Percentiles rank a stretch among this genome's conserved stretches.
Evolutionary conservation across 148 eudicot species (phyloP).

Genomic region (Hydrangea macrophylla): DNA sequence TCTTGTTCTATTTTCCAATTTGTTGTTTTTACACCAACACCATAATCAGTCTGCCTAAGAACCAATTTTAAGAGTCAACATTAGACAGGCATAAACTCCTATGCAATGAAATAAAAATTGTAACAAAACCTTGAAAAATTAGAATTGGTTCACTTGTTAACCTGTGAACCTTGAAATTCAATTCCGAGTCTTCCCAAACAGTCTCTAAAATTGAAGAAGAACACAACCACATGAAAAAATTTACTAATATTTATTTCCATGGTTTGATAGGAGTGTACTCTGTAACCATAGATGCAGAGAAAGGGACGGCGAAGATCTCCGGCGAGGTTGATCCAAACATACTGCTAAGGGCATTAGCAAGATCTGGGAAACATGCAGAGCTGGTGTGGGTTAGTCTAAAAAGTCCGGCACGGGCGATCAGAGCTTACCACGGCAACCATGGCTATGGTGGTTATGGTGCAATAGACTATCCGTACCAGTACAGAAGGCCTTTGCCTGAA

Average conservation of each 20-base stretch:
- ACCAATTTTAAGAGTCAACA: too few species aligned
- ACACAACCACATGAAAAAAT: too few species aligned
- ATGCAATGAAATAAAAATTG: too few species aligned
- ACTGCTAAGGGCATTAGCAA: not conserved
- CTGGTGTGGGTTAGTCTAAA: not conserved
- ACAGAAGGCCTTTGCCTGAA: not conserved
- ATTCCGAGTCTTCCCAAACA: too few species aligned
- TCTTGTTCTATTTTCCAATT: too few species aligned
- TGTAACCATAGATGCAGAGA: not conserved
- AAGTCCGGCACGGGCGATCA: not conserved
- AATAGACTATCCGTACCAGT: not conserved
- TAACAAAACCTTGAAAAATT: too few species aligned
- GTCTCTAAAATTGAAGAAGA: too few species aligned
- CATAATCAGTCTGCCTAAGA: too few species aligned
- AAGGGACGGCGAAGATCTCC: not conserved
- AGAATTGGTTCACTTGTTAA: too few species aligned
- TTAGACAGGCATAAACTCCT: too few species aligned
- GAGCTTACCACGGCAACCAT: not conserved
- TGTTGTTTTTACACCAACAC: too few species aligned
- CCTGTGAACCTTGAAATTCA: too few species aligned
- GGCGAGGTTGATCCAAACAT: not conserved
- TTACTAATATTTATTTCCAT: not conserved
- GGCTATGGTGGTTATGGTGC: not conserved
- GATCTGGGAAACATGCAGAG: not conserved
- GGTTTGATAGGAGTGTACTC: not conserved